These are phyloP conservation scores for Cyclotella sp. DNA, from an alignment of 108 stramenopile genomes.

Conservation along the genomic window DNA sequence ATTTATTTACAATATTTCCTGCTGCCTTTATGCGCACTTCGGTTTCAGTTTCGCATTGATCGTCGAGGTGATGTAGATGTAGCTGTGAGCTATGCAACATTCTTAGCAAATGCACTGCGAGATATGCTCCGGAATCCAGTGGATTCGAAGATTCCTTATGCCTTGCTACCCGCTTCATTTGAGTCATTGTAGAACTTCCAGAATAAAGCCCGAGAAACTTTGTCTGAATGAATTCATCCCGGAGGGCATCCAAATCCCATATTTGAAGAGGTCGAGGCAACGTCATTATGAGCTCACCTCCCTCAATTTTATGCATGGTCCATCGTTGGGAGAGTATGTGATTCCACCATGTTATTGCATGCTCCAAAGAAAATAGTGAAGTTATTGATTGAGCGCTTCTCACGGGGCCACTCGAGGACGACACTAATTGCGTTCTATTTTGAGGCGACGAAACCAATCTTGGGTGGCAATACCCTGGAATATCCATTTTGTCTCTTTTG, in stretches of 20 bases:
- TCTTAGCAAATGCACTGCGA: slow-evolving; percentile 67
- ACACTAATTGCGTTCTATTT: slow-evolving; percentile 48
- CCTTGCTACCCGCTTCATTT: slow-evolving; percentile 25
- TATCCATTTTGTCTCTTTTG: background rate
- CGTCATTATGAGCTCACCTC: slow-evolving; percentile 59
- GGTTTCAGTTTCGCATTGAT: slow-evolving; percentile 17
- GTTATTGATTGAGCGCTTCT: background rate
- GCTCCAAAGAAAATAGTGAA: slow-evolving; percentile 16
- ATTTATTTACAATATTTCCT: background rate
- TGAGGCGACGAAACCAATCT: slow-evolving; percentile 37
- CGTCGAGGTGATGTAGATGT: background rate
- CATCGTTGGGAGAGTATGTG: background rate
- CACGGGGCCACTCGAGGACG: background rate
- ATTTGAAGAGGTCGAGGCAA: slow-evolving; percentile 78
- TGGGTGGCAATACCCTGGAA: slow-evolving; percentile 51
- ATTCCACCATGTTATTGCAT: slow-evolving; percentile 4
- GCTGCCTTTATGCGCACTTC: background rate
- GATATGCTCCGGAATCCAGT: slow-evolving; percentile 70
- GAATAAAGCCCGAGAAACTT: slow-evolving; percentile 56
- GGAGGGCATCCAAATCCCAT: slow-evolving; percentile 85
- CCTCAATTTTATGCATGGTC: slow-evolving; percentile 33
- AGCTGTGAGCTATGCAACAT: slow-evolving; percentile 27
- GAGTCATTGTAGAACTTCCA: background rate
- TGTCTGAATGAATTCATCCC: slow-evolving; percentile 61
- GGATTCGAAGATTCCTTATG: slow-evolving; percentile 64